Evolutionary conservation across 2,329 filamentous ascomycete genomes (phyloP).

Genomic region (Esteya vermicola): DNA sequence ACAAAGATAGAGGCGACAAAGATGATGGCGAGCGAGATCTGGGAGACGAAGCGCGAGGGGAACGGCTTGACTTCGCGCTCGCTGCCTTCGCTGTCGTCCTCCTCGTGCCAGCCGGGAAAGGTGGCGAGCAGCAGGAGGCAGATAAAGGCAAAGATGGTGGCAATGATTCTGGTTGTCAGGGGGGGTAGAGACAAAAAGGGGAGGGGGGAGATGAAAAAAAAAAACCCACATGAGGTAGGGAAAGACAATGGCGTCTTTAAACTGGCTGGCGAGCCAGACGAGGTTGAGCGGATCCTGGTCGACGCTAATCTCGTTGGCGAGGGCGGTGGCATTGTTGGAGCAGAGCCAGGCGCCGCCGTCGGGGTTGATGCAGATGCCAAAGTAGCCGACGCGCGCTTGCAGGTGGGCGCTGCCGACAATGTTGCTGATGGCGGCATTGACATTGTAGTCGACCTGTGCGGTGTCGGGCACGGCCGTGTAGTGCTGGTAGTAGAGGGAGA

Average conservation of each 20-base stretch:
- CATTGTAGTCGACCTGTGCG: constrained; percentile 80
- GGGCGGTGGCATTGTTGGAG: constrained; percentile 88
- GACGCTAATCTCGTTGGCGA: constrained; percentile 76
- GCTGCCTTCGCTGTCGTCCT: constrained; percentile 64
- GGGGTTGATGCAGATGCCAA: constrained; percentile 90
- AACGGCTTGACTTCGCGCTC: constrained; percentile 90
- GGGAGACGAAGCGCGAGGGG: constrained; percentile 80
- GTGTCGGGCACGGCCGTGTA: constrained; percentile 74
- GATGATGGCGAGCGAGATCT: constrained; percentile 85
- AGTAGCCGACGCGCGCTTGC: constrained; percentile 90
- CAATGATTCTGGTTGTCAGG: constrained; percentile 59
- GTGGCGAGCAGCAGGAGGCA: constrained; percentile 90
- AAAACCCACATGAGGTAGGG: constrained; percentile 75
- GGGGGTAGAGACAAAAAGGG: neutral
- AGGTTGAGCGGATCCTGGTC: constrained; percentile 94
- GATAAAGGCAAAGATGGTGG: constrained; percentile 92
- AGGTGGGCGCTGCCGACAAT: constrained; percentile 75
- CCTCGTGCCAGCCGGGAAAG: constrained; percentile 95
- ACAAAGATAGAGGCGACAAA: constrained; percentile 61
- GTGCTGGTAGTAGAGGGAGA: constrained; percentile 90
- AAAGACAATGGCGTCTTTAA: constrained; percentile 97
- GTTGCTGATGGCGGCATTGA: constrained; percentile 72
- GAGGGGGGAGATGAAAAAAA: neutral
- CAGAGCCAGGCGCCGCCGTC: constrained; percentile 87
- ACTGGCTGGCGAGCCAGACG: constrained; percentile 92